Base-by-base conservation (phyloP, 306 rosid species). In the Ormosia semicastrata region DNA sequence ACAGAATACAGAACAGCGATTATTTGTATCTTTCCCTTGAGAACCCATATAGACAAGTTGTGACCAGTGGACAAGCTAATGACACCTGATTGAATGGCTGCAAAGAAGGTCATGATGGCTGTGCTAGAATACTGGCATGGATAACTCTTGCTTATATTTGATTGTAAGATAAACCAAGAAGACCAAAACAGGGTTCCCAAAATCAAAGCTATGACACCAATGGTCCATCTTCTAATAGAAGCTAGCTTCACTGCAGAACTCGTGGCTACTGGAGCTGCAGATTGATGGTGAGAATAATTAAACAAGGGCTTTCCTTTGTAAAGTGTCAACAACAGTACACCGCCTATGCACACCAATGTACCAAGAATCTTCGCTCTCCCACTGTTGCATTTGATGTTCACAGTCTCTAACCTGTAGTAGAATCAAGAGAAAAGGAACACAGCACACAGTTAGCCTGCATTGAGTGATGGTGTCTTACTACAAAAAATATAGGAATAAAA, bases 41-140 rank as follows among this genome's bases (percentile, higher is more conserved):
- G 90, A 85, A 88, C 80, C 98, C 98, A 95, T 9, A 83, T 74
- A 32, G 97, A 93, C 62, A 86, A 77, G 76, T 85, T 78, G 39
- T 85, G 80, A 29, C 85, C 63, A 14, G 87, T 88, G 80, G 84
- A 82, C 4, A 93, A 79, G 79, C 92, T 84, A 58, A 95, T 80
- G 9, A 88, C 75, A 78, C 93, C 92, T 8, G 97, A 89, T 80
- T 95, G 98, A 84, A 91, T 79, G 80, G 97, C 94, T 30, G 94
- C 98, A 46, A 95, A 91, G 90, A 89, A 92, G 71, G 89, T 83
- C 98, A 95, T 93, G 75, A 93, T 89, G 47, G 95, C 96, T 18
- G 97, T 93, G 89, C 94, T 93, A 18, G 97, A 90, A 74, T 91
- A 95, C 78, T 95, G 91, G 53, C 90, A 93, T 2, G 98, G 98